phyloP scores from a whole-genome alignment of 768 basidiomycete species.

The Mycena rosella region DNA sequence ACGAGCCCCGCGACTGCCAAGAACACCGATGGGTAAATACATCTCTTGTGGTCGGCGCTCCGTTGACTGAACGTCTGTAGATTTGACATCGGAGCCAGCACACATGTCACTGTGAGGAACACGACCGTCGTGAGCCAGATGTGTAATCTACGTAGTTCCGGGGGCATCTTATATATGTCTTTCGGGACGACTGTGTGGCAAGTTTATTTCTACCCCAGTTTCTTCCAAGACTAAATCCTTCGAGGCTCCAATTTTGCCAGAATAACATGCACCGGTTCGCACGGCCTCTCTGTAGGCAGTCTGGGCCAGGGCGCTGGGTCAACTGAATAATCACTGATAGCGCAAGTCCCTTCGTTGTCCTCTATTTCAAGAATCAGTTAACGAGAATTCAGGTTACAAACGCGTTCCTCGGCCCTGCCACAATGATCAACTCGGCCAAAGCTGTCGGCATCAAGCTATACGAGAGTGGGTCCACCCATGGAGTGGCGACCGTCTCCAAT shows the following conservation, averaged over 20 bases:
- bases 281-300: constrained; percentile 48
- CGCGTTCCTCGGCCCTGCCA: constrained; percentile 43
- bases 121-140: constrained; percentile 45
- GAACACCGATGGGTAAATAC: too few relatives aligned
- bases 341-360: constrained; percentile 14
- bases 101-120: constrained; percentile 44
- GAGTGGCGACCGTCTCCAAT: constrained; percentile 46
- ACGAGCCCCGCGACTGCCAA: constrained; percentile 43
- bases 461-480: constrained; percentile 45
- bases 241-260: constrained; percentile 42
- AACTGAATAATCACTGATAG: constrained; percentile 33
- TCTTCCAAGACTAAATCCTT: not conserved
- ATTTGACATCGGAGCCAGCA: constrained; percentile 46
- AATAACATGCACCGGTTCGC: constrained; percentile 48
- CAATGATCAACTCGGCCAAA: constrained; percentile 48
- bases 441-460: constrained; percentile 50
- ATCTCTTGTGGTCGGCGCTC: too few relatives aligned
- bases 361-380: too few relatives aligned
- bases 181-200: constrained; percentile 47
- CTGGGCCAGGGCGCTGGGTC: constrained; percentile 34
- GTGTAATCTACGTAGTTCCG: not conserved
- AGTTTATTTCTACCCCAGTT: not conserved
- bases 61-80: too few relatives aligned
- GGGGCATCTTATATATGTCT: not conserved
- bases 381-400: constrained; percentile 40